Evolutionary conservation across 2,329 filamentous ascomycete species (phyloP), one percentile per base, ranked within the genome.

Genomic region (Diaporthe helianthi): DNA sequence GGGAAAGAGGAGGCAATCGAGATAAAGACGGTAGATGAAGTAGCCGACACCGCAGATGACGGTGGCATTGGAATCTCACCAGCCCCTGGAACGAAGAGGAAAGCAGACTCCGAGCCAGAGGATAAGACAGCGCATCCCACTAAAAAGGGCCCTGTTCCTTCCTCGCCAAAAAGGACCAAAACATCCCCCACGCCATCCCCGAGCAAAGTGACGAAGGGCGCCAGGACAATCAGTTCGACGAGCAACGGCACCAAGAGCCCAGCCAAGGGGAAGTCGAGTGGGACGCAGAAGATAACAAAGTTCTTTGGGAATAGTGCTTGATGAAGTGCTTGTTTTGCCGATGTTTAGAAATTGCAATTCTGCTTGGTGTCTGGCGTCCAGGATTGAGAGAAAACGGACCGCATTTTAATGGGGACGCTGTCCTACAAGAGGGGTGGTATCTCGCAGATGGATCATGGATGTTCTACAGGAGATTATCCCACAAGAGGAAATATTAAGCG

Each of bases 241-340:
- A 80, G 76, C 33, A 86, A 85, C 53, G 75, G 75, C 17, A 76
- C 70, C 3, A 82, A 75, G 65, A 80, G 77, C 38, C 77, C 78
- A 5, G 71, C 53, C 6, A 81, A 81, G 68, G 7, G 61, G 68
- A 78, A 75, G 63, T 71, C 71, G 68, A 71, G 73, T 5, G 80
- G 80, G 2, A 80, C 77, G 22, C 81, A 81, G 70, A 86, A 85
- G 73, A 84, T 84, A 31, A 84, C 82, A 0, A 83, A 80, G 69
- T 84, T 84, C 72, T 84, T 84, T 71, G 78, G 76, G 26, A 83
- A 82, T 65, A 82, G 80, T 69, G 78, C 81, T 12, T 83, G 74
- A 79, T 44, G 1, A 13, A 6, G 15, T 44, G 13, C 4, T 36
- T 9, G 2, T 12, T 1, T 17, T 54, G 17, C 71, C 77, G 5